These are phyloP conservation scores for Apiospora malaysiana DNA, from an alignment of 2,329 filamentous ascomycete species.

Conservation along the genomic window DNA sequence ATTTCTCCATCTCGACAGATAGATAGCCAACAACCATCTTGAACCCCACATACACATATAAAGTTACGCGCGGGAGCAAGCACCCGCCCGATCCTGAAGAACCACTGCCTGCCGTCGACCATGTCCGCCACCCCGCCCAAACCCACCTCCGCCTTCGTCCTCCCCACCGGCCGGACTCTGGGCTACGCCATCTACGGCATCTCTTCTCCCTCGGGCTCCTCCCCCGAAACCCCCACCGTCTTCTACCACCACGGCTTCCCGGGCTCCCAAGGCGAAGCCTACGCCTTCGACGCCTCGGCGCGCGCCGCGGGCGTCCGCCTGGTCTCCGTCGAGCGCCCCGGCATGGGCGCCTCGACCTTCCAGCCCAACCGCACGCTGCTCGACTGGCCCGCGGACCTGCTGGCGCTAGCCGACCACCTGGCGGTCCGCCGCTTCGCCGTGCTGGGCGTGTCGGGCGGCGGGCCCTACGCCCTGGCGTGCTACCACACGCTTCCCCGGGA, in stretches of 20 bases:
- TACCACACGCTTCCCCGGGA: conserved; percentile 26
- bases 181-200: conserved; percentile 38
- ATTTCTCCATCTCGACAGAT: too few relatives aligned
- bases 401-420: conserved; percentile 34
- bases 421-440: conserved; percentile 31
- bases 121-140: neutral
- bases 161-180: conserved; percentile 38
- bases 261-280: conserved; percentile 36
- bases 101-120: too few relatives aligned
- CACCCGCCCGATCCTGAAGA: too few relatives aligned
- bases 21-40: too few relatives aligned
- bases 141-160: conserved; percentile 12
- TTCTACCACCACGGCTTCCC: conserved; percentile 42
- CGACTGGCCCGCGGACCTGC: conserved; percentile 34
- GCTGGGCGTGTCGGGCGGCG: conserved; percentile 37
- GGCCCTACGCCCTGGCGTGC: conserved; percentile 36
- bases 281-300: conserved; percentile 26
- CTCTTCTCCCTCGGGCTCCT: conserved; percentile 25
- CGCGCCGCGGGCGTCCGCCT: conserved; percentile 31
- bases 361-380: conserved; percentile 32
- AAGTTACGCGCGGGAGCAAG: too few relatives aligned
- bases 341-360: conserved; percentile 41
- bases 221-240: conserved; percentile 12
- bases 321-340: conserved; percentile 40
- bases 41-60: neutral